Evolutionary conservation across 1,139 yeast species (phyloP), one percentile per base, ranked within the genome.

Genomic region (Suhomyces ambrosiae): DNA sequence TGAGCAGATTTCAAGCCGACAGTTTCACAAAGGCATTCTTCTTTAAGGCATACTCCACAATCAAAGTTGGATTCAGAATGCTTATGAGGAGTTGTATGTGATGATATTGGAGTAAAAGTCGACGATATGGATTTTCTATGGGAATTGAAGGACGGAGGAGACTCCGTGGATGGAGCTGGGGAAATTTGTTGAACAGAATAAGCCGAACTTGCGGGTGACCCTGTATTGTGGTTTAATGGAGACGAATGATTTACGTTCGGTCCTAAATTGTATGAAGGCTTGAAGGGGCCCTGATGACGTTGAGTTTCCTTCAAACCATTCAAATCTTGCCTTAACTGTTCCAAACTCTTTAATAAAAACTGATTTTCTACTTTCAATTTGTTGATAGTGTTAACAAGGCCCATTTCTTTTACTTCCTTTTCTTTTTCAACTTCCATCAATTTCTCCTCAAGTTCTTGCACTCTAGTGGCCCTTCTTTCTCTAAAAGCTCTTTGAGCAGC

Each of bases 401-500:
- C 76, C 63, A 83, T 75, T 54, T 80, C 87, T 42, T 79, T 74
- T 18, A 76, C 65, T 33, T 77, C 82, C 32, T 76, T 70, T 41
- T 83, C 90, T 50, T 79, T 76, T 50, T 82, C 86, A 27, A 86
- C 75, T 47, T 80, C 84, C 55, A 77, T 65, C 61, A 74, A 53
- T 55, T 71, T 63, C 41, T 60, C 61, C 52, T 73, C 74, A 38
- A 70, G 50, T 47, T 70, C 75, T 50, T 74, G 77, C 18, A 75
- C 77, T 41, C 79, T 50, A 7, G 79, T 81, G 13, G 95, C 95
- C 51, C 94, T 62, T 50, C 94, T 66, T 60, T 87, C 88, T 45
- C 95, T 63, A 63, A 89, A 90, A 0, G 97, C 97, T 39, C 97
- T 63, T 64, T 89, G 97, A 3, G 97, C 97, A 17, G 95, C 96